Evolutionary conservation across 1,139 yeast genomes (phyloP).

Genomic region (Yamadazyma songkhlaensis): DNA sequence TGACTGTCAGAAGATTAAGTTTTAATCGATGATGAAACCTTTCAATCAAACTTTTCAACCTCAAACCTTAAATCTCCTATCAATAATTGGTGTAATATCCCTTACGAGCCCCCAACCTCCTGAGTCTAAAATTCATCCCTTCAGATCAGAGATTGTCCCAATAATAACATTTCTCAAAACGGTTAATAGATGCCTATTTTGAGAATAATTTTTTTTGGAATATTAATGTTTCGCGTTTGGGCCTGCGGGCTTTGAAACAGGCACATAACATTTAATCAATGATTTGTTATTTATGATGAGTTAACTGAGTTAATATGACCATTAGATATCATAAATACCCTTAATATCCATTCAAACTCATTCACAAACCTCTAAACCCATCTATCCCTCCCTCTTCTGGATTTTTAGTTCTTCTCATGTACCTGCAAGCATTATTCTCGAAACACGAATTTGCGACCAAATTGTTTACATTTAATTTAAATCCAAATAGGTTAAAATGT

Average conservation of each 20-base stretch:
- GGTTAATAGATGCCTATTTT: slow-evolving; percentile 4
- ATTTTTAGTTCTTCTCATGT: not conserved
- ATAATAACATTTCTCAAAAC: slow-evolving; percentile 8
- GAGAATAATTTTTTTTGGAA: slow-evolving; percentile 3
- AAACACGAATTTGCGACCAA: slow-evolving; percentile 7
- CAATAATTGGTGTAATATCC: too few species aligned
- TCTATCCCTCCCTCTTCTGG: too few species aligned
- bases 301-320: too few species aligned
- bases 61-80: too few species aligned
- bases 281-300: not conserved
- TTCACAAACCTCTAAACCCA: too few species aligned
- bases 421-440: slow-evolving; percentile 2
- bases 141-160: not conserved
- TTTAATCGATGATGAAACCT: too few species aligned
- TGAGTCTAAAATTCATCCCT: not conserved
- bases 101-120: too few species aligned
- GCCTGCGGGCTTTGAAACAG: not conserved
- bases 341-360: too few species aligned
- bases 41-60: too few species aligned
- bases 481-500: slow-evolving; percentile 6
- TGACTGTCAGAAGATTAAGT: too few species aligned
- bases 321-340: too few species aligned
- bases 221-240: slow-evolving; percentile 4
- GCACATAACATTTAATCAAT: slow-evolving; percentile 1
- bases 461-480: slow-evolving; percentile 9